A percentile compares a stretch with the other conserved stretches of the same genome.
phyloP scores from a whole-genome alignment of 345 rosid species.

The Alliaria petiolata region DNA sequence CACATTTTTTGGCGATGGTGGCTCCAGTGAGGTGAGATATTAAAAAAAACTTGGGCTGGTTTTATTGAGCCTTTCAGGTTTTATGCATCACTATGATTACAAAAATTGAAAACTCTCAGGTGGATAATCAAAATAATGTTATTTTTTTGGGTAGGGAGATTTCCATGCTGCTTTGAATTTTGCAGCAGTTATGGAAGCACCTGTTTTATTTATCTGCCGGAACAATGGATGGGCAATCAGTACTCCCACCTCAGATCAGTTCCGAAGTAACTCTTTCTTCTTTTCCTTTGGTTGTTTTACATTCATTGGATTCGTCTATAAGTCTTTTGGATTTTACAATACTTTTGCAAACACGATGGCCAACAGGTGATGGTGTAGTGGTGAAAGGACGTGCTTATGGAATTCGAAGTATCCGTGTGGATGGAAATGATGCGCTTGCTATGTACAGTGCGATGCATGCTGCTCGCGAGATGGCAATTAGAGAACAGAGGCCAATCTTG shows the following conservation, averaged over 20 bases:
- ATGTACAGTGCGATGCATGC: constrained; percentile 66
- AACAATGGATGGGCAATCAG: constrained; percentile 96
- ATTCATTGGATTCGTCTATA: neutral
- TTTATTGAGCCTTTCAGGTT: neutral
- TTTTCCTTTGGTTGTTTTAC: neutral
- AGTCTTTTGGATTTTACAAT: constrained; percentile 1
- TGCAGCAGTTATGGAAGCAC: constrained; percentile 76
- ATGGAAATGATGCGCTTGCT: constrained; percentile 93
- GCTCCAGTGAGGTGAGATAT: constrained; percentile 64
- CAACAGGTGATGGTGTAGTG: constrained; percentile 79
- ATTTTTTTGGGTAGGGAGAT: constrained; percentile 52
- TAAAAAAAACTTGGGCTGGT: neutral
- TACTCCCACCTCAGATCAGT: constrained; percentile 74
- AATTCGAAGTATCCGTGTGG: constrained; percentile 76
- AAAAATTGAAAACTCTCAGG: neutral
- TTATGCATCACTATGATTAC: neutral
- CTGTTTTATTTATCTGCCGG: constrained; percentile 77
- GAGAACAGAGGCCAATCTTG: constrained; percentile 68
- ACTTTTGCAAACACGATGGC: constrained; percentile 9
- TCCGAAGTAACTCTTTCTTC: constrained; percentile 55
- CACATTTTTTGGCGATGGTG: constrained; percentile 78
- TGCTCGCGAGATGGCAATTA: constrained; percentile 75
- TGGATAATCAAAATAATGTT: neutral
- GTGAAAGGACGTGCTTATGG: constrained; percentile 87
- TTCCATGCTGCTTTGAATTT: constrained; percentile 75